Evolutionary conservation across 768 basidiomycete genomes (phyloP).

Genomic region (Termitomyces eurrhizus): DNA sequence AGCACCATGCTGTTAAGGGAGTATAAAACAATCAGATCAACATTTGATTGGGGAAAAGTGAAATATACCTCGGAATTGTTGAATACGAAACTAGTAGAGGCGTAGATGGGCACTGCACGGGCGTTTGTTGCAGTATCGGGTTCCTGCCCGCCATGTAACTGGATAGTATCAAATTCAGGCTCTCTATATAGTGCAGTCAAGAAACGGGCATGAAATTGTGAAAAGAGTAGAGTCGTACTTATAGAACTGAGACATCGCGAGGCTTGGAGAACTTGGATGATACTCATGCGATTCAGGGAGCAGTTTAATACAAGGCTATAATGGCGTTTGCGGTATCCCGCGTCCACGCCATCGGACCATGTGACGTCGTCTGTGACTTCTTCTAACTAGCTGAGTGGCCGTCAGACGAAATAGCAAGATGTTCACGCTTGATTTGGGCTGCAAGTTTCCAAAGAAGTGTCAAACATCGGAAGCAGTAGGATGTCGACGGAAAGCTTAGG

Average conservation of each 20-base stretch:
- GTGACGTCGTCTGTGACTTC: neutral
- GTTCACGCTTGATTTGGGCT: neutral
- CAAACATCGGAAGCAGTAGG: neutral
- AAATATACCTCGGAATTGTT: conserved; percentile 57
- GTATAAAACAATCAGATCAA: neutral
- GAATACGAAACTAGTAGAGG: conserved; percentile 70
- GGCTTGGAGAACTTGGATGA: too few relatives aligned
- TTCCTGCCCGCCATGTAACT: conserved; percentile 72
- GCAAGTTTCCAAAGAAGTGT: neutral
- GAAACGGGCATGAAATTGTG: neutral
- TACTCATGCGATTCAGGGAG: neutral
- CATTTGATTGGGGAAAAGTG: neutral
- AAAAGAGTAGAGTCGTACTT: neutral
- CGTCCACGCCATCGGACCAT: neutral
- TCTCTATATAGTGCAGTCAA: conserved; percentile 26
- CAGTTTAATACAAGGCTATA: neutral
- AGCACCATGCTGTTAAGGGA: conserved; percentile 54
- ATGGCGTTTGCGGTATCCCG: neutral
- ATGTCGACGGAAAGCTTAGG: neutral
- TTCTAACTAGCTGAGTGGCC: neutral
- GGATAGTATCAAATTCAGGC: conserved; percentile 78
- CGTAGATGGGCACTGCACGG: conserved; percentile 77
- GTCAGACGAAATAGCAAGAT: neutral
- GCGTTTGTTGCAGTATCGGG: conserved; percentile 65
- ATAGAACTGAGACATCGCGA: neutral